Conservation (phyloP, 2,329 filamentous ascomycete species). For the Claviceps capensis region DNA sequence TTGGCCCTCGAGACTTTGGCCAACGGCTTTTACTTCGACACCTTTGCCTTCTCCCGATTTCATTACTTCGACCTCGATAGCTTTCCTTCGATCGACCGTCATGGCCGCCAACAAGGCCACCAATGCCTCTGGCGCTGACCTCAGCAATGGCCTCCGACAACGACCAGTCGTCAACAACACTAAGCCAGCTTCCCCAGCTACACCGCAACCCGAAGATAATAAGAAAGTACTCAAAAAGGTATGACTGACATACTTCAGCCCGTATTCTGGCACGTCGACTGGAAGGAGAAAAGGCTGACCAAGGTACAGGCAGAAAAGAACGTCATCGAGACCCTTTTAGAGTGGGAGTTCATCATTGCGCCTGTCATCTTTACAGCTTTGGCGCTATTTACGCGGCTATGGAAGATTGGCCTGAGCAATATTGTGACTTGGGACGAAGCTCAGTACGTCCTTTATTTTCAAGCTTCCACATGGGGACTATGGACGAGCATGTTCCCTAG, state of each 20-base stretch:
- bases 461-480: not conserved
- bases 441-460: constrained; percentile 33
- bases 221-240: constrained; percentile 47
- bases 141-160: constrained; percentile 41
- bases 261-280: not conserved
- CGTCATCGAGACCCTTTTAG: constrained; percentile 46
- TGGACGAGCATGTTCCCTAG: not conserved
- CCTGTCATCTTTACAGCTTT: constrained; percentile 47
- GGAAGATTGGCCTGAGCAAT: constrained; percentile 54
- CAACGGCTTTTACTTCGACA: constrained; percentile 1
- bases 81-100: constrained; percentile 7
- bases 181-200: constrained; percentile 21
- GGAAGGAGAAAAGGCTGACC: constrained; percentile 8
- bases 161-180: constrained; percentile 29
- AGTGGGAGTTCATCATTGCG: constrained; percentile 50
- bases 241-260: not conserved
- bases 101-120: constrained; percentile 44
- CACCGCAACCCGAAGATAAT: constrained; percentile 40
- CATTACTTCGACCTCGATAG: not conserved
- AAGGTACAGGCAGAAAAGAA: constrained; percentile 27
- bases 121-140: constrained; percentile 46
- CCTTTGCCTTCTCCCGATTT: constrained; percentile 1
- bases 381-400: constrained; percentile 53
- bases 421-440: constrained; percentile 57
- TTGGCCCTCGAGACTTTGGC: not conserved